Evolutionary conservation across 2,329 filamentous ascomycete genomes (phyloP), one percentile per base, ranked within the genome.

Genomic region (Penicillium sp.): DNA sequence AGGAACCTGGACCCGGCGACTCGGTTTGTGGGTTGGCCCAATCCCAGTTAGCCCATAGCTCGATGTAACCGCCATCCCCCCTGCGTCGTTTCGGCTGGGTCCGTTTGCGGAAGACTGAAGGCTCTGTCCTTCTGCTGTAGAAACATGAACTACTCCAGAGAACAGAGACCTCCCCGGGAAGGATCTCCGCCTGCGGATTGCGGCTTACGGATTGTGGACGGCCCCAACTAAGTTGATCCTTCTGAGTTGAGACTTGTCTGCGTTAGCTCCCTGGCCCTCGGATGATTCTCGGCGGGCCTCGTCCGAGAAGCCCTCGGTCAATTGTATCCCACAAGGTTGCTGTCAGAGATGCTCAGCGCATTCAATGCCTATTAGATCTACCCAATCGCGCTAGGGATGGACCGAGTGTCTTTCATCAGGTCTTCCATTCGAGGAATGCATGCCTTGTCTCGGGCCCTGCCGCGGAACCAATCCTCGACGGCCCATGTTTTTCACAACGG

Each of bases 1-100:
- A 67, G 65, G 62, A 66, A 67, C 66, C 56, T 65, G 53, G 64
- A 65, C 56, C 66, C 66, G 66, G 50, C 59, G 61, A 26, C 56
- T 68, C 66, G 66, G 66, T 62, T 63, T 61, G 56, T 16, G 34
- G 34, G 34, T 37, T 19, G 16, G 16, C 16, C 16, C 34, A 37
- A 19, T 37, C 16, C 34, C 34, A 37, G 34, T 16, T 18, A 18
- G 14, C n/a, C 33, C 8, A n/a, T 34, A n/a, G 37, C 19, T 19
- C 19, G 23, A 42, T 42, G 37, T 42, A 42, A 33, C 14, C 33
- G n/a, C 33, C n/a, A 34, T 34, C 33, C 33, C 33, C 24, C 24
- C 24, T 28, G 24, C 24, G 5, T 49, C 46, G 13, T 18, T 8
- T 10, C 29, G 24, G 19, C 18, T 29, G 26, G n/a, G 13, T 26